Conservation (phyloP, 1,284 basidiomycete species). For the Coniferiporia weirii region DNA sequence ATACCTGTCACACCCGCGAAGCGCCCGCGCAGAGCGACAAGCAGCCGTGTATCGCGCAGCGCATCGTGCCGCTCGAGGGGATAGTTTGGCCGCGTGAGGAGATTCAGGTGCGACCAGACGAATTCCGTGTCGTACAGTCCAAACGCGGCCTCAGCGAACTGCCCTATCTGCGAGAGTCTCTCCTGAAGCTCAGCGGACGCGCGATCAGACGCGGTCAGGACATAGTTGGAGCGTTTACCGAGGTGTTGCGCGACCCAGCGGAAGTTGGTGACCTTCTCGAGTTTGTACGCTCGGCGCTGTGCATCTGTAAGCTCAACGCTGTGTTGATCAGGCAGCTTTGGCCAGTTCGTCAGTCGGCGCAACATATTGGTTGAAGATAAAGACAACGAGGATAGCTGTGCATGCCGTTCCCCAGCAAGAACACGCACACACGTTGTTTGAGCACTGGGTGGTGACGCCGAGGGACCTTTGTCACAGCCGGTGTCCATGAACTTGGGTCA, state of each 20-base stretch:
- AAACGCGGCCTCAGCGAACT: conserved; percentile 21
- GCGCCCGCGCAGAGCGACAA: conserved; percentile 12
- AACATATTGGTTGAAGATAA: background rate
- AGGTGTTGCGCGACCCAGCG: conserved; percentile 19
- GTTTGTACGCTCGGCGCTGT: conserved; percentile 17
- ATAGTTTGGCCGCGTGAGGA: conserved; percentile 11
- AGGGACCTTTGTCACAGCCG: no score
- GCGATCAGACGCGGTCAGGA: background rate
- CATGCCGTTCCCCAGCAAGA: no score
- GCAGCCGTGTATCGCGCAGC: background rate
- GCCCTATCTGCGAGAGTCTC: conserved; percentile 17
- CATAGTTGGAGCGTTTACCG: background rate
- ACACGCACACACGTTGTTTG: no score
- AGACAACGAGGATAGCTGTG: background rate
- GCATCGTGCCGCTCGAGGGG: conserved; percentile 20
- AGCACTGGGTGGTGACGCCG: no score
- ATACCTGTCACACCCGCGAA: conserved; percentile 10
- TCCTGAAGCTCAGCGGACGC: background rate
- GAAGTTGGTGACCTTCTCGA: conserved; percentile 21
- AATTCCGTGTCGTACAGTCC: conserved; percentile 12
- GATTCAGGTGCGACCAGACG: conserved; percentile 13
- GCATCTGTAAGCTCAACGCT: background rate
- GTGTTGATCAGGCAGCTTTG: background rate
- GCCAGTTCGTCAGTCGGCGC: background rate
- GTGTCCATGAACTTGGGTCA: no score